Evolutionary conservation across 2,329 filamentous ascomycete species (phyloP), one percentile per base, ranked within the genome.

Genomic region (Claviceps spartinae): DNA sequence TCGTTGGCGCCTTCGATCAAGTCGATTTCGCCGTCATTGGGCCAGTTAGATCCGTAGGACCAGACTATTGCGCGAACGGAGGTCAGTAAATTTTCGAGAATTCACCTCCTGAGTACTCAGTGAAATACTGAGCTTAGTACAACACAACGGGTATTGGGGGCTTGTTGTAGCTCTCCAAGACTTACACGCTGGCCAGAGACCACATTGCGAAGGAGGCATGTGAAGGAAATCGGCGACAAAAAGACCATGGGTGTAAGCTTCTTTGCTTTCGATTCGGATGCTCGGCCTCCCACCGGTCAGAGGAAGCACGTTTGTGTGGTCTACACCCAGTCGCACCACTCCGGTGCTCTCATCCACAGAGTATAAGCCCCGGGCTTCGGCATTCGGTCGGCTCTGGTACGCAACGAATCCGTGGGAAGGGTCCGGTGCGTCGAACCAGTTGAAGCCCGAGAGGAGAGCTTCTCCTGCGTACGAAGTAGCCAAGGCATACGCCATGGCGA

Each of bases 171-270:
- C 30, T 34, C 30, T 4, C 11, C 16, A 24, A 26, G 14, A 51
- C 49, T 42, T 47, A 81, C 76, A 86, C 65, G 84, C 81, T 51
- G 85, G 85, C 85, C 85, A 88, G 22, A 79, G 75, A 22, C 85
- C 86, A 57, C 86, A 89, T 49, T 78, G 71, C 2, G 81, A 80
- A 1, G 73, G 75, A 3, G 86, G 84, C 83, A 89, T 88, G 58
- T 89, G 85, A 18, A 73, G 72, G 49, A 88, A 76, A 62, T 89
- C 85, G 22, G 84, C 72, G 48, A 89, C 81, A 58, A 88, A 80
- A 9, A 88, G 74, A 1, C 83, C 85, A 57, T 82, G 73, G 34
- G 73, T 78, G 63, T 81, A 89, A 4, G 71, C 65, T 48, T 77
- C 72, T 50, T 78, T 82, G 65, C 82, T 86, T 44, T 80, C 78